These are phyloP conservation scores for Umbelopsis ramanniana DNA, from an alignment of 192 early-diverging fungal genomes.

Conservation along the genomic window DNA sequence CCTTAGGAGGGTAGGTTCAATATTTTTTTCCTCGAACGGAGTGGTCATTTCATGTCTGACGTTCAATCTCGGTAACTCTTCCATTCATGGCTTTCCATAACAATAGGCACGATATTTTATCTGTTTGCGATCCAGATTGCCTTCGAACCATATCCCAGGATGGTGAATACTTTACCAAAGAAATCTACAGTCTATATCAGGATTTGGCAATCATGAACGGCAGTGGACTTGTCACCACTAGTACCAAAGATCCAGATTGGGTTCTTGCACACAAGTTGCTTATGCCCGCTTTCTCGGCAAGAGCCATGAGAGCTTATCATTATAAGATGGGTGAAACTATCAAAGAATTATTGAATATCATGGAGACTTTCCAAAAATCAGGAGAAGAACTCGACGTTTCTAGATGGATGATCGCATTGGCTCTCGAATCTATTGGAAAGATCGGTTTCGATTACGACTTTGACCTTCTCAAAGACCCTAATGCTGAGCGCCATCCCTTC, in stretches of 20 bases:
- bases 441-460: constrained; percentile 65
- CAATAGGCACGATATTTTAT: constrained; percentile 33
- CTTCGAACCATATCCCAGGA: constrained; percentile 43
- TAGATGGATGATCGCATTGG: constrained; percentile 58
- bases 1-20: constrained; percentile 5
- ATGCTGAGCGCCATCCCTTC: constrained; percentile 38
- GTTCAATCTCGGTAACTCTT: too few relatives aligned
- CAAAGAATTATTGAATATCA: constrained; percentile 29
- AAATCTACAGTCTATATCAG: constrained; percentile 36
- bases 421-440: constrained; percentile 60
- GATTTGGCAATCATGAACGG: constrained; percentile 35
- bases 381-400: constrained; percentile 43
- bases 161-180: constrained; percentile 58
- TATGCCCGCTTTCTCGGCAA: constrained; percentile 60
- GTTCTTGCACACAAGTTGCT: constrained; percentile 59
- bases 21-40: too few relatives aligned
- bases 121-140: constrained; percentile 49
- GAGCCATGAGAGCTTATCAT: constrained; percentile 40
- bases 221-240: constrained; percentile 56
- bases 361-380: constrained; percentile 37
- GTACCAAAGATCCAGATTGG: constrained; percentile 56
- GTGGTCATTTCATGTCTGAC: too few relatives aligned
- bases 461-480: constrained; percentile 27
- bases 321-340: constrained; percentile 49
- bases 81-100: too few relatives aligned